Base-by-base conservation (phyloP, 306 rosid species). In the Castanea crenata region DNA sequence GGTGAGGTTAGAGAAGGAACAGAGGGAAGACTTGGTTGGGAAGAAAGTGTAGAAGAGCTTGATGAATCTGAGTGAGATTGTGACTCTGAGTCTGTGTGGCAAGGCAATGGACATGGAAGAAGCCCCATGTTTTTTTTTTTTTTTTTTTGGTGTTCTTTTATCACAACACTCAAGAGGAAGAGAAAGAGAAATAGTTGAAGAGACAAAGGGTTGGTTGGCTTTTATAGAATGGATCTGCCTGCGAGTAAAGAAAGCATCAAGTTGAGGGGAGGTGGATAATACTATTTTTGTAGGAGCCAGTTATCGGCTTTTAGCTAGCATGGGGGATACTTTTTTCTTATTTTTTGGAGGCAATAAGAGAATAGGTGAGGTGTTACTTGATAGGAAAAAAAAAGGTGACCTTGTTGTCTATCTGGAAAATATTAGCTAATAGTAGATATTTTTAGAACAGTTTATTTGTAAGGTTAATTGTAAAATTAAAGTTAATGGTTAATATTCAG, bases 11-110 rank as follows among this genome's bases (percentile, higher is more conserved):
- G 91, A 5, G 93, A 90, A 8, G 89, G 93, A 56, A 92, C 92
- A 6, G 93, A 88, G 57, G 97, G 91, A 0, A 92, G 87, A 55
- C 97, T 92, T 75, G 92, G 88, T 29, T 87, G 95, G 23, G 97
- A 92, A 74, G 83, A 88, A 6, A 92, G 86, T 19, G 91, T 86
- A 21, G 90, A 84, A 20, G 89, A 69, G 59, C 54, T 49, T 49
- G 62, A 59, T 85, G 92, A 89, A 41, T 68, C 44, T 69, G 77
- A 74, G 38, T 56, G 71, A 27, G 86, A 55, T 3, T 71, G 75
- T 5, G 73, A 31, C 21, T 81, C 75, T 41, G 80, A 25, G 2
- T 82, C 21, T 63, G 82, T 10, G 76, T 72, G 72, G 82, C 87
- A 79, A 56, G 87, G 87, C 14, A 68, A 32, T 32, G 86, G 87